Percentiles rank a stretch among this genome's conserved stretches.
Evolutionary conservation across 2,329 filamentous ascomycete species (phyloP).

Genomic region (Fusarium miscanthi): DNA sequence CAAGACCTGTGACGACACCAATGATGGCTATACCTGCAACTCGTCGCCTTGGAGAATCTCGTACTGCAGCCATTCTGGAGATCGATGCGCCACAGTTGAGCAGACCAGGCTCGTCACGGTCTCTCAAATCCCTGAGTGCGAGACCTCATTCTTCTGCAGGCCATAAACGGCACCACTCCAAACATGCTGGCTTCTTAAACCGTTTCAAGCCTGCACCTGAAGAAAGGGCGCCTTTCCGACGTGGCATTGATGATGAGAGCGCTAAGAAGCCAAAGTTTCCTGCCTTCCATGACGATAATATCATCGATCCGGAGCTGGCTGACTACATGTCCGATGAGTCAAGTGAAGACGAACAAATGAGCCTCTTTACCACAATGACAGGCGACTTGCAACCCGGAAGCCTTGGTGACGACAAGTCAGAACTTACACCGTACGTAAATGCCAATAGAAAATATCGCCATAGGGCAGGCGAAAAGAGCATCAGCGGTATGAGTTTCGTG

Average conservation of each 20-base stretch:
- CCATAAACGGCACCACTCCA: slow-evolving; percentile 88
- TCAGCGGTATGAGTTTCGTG: slow-evolving; percentile 75
- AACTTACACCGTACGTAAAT: slow-evolving; percentile 77
- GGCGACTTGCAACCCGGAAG: slow-evolving; percentile 72
- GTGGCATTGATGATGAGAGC: slow-evolving; percentile 73
- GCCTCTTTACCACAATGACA: slow-evolving; percentile 82
- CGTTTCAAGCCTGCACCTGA: slow-evolving; percentile 78
- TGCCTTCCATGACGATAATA: slow-evolving; percentile 98
- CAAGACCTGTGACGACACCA: slow-evolving; percentile 69
- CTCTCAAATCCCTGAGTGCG: slow-evolving; percentile 78
- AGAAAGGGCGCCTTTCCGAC: slow-evolving; percentile 89
- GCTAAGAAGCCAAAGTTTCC: slow-evolving; percentile 76
- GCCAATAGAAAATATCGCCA: slow-evolving; percentile 79
- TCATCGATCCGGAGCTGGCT: slow-evolving; percentile 95
- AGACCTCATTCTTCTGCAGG: slow-evolving; percentile 78
- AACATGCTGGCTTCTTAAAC: slow-evolving; percentile 80
- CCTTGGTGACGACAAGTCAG: slow-evolving; percentile 79
- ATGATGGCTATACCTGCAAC: slow-evolving; percentile 79
- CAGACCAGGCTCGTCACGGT: slow-evolving; percentile 93
- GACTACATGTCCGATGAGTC: slow-evolving; percentile 97
- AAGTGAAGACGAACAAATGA: slow-evolving; percentile 91
- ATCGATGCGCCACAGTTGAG: slow-evolving; percentile 86
- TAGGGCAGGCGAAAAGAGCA: slow-evolving; percentile 80
- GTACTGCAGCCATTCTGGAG: slow-evolving; percentile 89
- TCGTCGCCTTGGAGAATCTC: slow-evolving; percentile 75